A percentile compares a stretch with the other conserved stretches of the same genome.
These are phyloP conservation scores for Talaromyces trachyspermus DNA, from an alignment of 495 filamentous ascomycete species.

Conservation along the genomic window DNA sequence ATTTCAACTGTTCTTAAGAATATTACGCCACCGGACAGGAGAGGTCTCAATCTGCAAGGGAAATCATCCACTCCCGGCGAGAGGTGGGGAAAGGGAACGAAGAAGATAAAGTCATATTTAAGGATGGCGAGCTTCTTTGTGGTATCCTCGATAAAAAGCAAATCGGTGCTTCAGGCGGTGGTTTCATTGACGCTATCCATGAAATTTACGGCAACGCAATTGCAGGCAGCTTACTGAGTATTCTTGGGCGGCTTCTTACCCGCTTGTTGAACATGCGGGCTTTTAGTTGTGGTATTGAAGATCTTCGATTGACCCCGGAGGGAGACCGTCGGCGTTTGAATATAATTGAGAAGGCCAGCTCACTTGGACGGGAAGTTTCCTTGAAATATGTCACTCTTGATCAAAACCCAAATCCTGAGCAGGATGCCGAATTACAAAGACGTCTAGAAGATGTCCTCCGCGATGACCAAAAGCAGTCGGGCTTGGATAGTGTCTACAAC, in stretches of 20 bases:
- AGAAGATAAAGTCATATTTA: conserved; percentile 75
- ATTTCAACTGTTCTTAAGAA: conserved; percentile 92
- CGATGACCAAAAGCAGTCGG: conserved; percentile 82
- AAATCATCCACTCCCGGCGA: conserved; percentile 70
- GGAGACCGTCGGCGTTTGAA: conserved; percentile 67
- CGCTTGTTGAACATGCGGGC: conserved; percentile 87
- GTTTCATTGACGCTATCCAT: conserved; percentile 85
- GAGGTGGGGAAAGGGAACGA: conserved; percentile 66
- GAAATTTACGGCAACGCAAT: conserved; percentile 85
- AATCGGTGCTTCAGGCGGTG: conserved; percentile 78
- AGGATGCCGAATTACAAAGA: conserved; percentile 61
- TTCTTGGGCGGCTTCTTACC: conserved; percentile 82
- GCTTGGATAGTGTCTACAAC: conserved; percentile 80
- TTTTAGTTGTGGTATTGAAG: conserved; percentile 96
- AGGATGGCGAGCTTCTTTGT: conserved; percentile 76
- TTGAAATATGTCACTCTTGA: conserved; percentile 88
- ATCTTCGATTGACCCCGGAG: conserved; percentile 75
- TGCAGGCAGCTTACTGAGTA: conserved; percentile 79
- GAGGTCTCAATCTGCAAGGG: conserved; percentile 71
- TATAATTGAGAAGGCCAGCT: conserved; percentile 57
- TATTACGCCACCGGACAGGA: conserved; percentile 65
- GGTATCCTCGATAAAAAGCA: conserved; percentile 97
- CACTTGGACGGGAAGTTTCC: conserved; percentile 76
- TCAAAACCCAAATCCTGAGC: conserved; percentile 45
- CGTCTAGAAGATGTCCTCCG: conserved; percentile 85